Evolutionary conservation across 2,329 filamentous ascomycete genomes (phyloP).

Genomic region (Hymenoscyphus linearis): DNA sequence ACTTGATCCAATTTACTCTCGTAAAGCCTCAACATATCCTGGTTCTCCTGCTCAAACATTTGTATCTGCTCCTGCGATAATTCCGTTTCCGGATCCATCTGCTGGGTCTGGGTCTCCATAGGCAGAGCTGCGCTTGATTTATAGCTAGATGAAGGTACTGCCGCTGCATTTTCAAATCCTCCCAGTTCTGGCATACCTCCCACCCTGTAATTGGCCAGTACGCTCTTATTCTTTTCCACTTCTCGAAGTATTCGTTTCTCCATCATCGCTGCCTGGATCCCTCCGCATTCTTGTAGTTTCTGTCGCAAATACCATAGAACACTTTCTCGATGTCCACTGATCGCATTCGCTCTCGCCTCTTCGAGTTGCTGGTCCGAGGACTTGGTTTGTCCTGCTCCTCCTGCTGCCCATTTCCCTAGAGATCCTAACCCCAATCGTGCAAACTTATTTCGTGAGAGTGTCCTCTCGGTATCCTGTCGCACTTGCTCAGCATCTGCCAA

Average conservation of each 20-base stretch:
- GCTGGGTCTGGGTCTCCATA: conserved; percentile 20
- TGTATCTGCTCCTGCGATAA: conserved; percentile 83
- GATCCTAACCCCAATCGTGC: conserved; percentile 56
- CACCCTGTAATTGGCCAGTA: conserved; percentile 64
- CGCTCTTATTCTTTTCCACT: conserved; percentile 82
- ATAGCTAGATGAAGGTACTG: conserved; percentile 15
- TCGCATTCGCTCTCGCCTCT: conserved; percentile 62
- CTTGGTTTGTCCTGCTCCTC: conserved; percentile 51
- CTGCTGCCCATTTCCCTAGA: conserved; percentile 61
- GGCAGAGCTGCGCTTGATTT: conserved; percentile 12
- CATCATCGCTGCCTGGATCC: conserved; percentile 86
- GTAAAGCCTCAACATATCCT: conserved; percentile 88
- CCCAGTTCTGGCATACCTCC: conserved; percentile 24
- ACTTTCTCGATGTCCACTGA: conserved; percentile 70
- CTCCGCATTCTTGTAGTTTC: conserved; percentile 68
- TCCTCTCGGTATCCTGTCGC: conserved; percentile 68
- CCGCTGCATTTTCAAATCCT: conserved; percentile 19
- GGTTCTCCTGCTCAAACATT: conserved; percentile 89
- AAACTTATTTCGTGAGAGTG: conserved; percentile 66
- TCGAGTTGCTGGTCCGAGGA: conserved; percentile 64
- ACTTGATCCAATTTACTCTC: conserved; percentile 93
- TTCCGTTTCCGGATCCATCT: conserved; percentile 33
- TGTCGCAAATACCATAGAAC: conserved; percentile 78
- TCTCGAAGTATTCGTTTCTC: conserved; percentile 79
- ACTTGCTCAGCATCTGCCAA: conserved; percentile 79